Base-by-base conservation (phyloP, 23 red algal species). In the Gracilaria domingensis region DNA sequence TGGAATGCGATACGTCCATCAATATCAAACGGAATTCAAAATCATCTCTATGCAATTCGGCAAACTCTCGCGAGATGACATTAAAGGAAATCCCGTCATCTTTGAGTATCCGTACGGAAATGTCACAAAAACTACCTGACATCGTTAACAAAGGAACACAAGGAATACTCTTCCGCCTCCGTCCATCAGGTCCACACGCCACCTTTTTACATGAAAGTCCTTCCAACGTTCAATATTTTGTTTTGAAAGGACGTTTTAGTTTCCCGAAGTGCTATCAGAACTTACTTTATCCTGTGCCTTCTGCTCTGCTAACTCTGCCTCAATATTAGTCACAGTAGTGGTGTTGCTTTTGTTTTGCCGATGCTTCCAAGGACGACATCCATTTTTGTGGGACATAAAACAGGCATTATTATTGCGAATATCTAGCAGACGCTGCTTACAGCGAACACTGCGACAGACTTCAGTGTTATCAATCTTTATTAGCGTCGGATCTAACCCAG, bases 1-100 rank as follows among this genome's bases (percentile, higher is more conserved):
- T 84, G 14, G 59, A 84, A 58, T 84, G 80, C 4, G 40, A 84
- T 3, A 84, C 80, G 12, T 84, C 60, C 80, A 84, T 29, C 36
- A 39, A 38, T 8, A 84, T 17, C 80, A 55, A 11, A 84, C 56
- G 80, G 56, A 84, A 84, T 12, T 64, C 80, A 66, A 84, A 84
- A 6, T 84, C 12, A 50, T 84, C 80, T 67, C 80, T 84, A 84
- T 67, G 60, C 42, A 11, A 6, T 9, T 80, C 75, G 14, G 75
- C 75, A 80, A 80, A 80, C 9, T 80, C 51, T 1, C 75, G 16
- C 42, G 51, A 80, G 5, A 76, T 34, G 4, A 76, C 71, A 38
- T 76, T 76, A 8, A 26, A 76, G 26, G 71, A 35, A 76, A 36
- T 53, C 24, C 75, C 75, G 42, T 80, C 75, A 35, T 80, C 75